A percentile compares a stretch with the other conserved stretches of the same genome.
phyloP scores from a whole-genome alignment of 1,284 basidiomycete genomes.

The Tranzscheliella williamsii region DNA sequence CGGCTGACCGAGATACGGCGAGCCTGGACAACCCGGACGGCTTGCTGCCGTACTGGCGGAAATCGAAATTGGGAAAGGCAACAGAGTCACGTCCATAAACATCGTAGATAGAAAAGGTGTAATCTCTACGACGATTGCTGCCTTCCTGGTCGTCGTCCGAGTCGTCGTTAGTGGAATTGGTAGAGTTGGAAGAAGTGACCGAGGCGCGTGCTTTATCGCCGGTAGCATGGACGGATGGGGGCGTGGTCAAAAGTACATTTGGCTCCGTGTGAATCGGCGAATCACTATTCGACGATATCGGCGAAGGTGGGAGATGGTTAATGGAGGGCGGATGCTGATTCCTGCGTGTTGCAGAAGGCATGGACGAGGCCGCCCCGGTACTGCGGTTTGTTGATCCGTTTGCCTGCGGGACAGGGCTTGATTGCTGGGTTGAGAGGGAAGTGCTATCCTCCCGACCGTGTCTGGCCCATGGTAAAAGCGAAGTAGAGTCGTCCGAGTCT shows the following conservation, averaged over 20 bases:
- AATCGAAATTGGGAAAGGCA: conserved; percentile 55
- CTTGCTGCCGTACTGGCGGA: conserved; percentile 35
- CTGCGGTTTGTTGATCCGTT: neutral
- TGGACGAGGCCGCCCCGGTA: neutral
- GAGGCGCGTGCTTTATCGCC: no score
- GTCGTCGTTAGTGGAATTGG: conserved; percentile 43
- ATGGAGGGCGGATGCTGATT: conserved; percentile 12
- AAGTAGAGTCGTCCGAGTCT: conserved; percentile 51
- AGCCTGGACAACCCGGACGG: conserved; percentile 21
- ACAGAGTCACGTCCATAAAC: conserved; percentile 56
- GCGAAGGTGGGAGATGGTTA: conserved; percentile 44
- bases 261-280: conserved; percentile 25
- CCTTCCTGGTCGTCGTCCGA: conserved; percentile 41
- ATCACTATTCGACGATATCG: conserved; percentile 48
- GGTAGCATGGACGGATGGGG: no score
- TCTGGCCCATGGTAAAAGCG: conserved; percentile 52
- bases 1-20: conserved; percentile 23
- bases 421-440: conserved; percentile 8
- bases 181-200: conserved; percentile 33
- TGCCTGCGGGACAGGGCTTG: no score
- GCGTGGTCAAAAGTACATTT: no score
- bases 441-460: conserved; percentile 24
- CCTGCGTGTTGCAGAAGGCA: no score
- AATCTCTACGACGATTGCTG: conserved; percentile 36
- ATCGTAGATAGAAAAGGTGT: conserved; percentile 56